These are phyloP conservation scores for Beta corolliflora DNA, from an alignment of 179 eudicot species.

Conservation along the genomic window DNA sequence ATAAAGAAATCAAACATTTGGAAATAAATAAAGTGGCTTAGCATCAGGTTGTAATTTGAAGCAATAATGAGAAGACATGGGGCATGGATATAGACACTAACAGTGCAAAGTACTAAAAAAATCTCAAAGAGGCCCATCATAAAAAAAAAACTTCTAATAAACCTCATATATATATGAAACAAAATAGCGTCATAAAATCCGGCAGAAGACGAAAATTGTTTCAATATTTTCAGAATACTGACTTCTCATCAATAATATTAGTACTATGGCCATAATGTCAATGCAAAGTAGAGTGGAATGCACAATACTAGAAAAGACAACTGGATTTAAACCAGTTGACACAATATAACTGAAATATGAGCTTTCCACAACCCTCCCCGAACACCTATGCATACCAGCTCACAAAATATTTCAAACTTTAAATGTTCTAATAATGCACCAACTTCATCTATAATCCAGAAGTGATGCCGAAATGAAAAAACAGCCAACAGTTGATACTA, in stretches of 20 bases:
- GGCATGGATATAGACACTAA: not conserved
- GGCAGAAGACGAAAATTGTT: not conserved
- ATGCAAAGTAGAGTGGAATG: not conserved
- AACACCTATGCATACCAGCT: not conserved
- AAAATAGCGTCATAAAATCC: not conserved
- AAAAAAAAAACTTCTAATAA: not conserved
- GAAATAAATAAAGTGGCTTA: not conserved
- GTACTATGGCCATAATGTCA: not conserved
- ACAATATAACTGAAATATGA: not conserved
- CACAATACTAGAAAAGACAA: not conserved
- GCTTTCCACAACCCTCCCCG: not conserved
- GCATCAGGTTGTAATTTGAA: not conserved
- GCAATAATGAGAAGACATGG: not conserved
- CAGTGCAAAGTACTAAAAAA: not conserved
- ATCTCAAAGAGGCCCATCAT: not conserved
- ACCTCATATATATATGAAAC: not conserved
- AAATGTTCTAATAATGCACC: constrained; percentile 2
- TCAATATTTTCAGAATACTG: not conserved
- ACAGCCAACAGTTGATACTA: not conserved
- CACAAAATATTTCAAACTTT: not conserved
- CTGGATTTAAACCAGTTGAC: not conserved
- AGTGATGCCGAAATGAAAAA: not conserved
- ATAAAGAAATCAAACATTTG: not conserved
- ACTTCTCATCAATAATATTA: not conserved
- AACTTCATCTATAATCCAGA: constrained; percentile 5